A percentile compares a stretch with the other conserved stretches of the same genome.
Conservation (phyloP, 2,329 filamentous ascomycete genomes). For the Alternaria sp. region DNA sequence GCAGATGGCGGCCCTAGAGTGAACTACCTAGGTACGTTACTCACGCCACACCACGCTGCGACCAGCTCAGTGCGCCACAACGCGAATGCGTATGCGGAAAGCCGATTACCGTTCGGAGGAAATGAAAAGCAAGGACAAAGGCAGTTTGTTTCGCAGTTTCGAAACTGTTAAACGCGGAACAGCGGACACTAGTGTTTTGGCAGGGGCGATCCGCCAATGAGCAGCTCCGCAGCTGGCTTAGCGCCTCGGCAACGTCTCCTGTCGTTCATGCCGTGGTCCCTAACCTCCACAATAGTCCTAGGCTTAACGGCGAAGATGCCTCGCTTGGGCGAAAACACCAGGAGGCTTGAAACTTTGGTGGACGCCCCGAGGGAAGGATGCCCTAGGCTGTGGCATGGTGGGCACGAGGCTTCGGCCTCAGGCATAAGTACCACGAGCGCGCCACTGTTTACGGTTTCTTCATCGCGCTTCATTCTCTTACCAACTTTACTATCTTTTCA, state of each 20-base stretch:
- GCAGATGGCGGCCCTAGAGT: too few relatives aligned
- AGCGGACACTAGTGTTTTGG: conserved; percentile 21
- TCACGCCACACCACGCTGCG: too few relatives aligned
- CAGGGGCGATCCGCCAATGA: conserved; percentile 6
- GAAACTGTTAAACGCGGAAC: conserved; percentile 17
- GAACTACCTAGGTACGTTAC: too few relatives aligned
- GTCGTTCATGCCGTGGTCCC: conserved; percentile 15
- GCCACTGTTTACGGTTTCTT: not conserved
- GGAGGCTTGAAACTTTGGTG: conserved; percentile 8
- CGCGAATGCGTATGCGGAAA: not conserved
- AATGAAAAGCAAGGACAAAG: not conserved
- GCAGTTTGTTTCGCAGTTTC: conserved; percentile 14
- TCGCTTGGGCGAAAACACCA: conserved; percentile 9
- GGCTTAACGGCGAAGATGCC: conserved; percentile 6
- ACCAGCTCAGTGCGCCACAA: too few relatives aligned
- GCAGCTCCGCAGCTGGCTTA: not conserved
- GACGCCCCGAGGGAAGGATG: not conserved
- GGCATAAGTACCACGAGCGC: conserved; percentile 3
- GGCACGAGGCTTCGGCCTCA: not conserved
- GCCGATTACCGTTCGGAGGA: not conserved
- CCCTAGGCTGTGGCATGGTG: not conserved
- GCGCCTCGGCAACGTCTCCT: conserved; percentile 1
- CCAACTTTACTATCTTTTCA: not conserved
- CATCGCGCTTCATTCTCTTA: conserved; percentile 10
- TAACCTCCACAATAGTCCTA: conserved; percentile 2